A percentile compares a stretch with the other conserved stretches of the same genome.
Conservation (phyloP, 2,329 filamentous ascomycete genomes). For the Claviceps paspali region DNA sequence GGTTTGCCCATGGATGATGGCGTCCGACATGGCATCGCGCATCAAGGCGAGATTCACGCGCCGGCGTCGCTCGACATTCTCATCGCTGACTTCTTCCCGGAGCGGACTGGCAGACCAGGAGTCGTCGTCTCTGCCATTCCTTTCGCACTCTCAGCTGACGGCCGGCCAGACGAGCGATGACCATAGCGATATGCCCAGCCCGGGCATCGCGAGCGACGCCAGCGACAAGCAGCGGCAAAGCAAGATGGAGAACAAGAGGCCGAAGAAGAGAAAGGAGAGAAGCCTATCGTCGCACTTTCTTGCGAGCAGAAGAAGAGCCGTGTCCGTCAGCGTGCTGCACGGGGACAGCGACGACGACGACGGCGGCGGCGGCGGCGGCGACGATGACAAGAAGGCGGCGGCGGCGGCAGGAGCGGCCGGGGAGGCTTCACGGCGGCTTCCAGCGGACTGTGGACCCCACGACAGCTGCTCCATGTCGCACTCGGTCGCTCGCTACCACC, state of each 20-base stretch:
- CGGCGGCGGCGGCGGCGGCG: neutral
- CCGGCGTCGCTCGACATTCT: slow-evolving; percentile 24
- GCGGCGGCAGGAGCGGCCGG: neutral
- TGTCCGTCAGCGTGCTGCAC: neutral
- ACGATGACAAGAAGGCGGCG: neutral
- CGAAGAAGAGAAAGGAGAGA: neutral
- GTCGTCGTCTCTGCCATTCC: slow-evolving; percentile 8
- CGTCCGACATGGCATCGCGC: slow-evolving; percentile 28
- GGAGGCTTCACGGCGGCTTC: neutral
- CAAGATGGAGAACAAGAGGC: neutral
- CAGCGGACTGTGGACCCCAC: neutral
- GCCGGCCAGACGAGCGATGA: slow-evolving; percentile 3
- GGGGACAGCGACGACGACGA: too few relatives aligned
- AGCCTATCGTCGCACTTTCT: neutral
- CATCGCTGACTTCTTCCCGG: slow-evolving; percentile 21
- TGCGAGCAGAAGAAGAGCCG: neutral
- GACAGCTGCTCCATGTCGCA: neutral
- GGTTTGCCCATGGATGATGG: slow-evolving; percentile 21
- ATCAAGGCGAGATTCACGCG: slow-evolving; percentile 31
- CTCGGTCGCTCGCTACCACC: neutral
- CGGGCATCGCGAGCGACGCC: neutral
- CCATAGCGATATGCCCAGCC: slow-evolving; percentile 1
- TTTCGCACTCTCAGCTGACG: too few relatives aligned
- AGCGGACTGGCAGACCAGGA: slow-evolving; percentile 9
- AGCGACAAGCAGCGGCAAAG: neutral